Evolutionary conservation across 495 filamentous ascomycete genomes (phyloP).

Genomic region (Annulohypoxylon maeteangense): DNA sequence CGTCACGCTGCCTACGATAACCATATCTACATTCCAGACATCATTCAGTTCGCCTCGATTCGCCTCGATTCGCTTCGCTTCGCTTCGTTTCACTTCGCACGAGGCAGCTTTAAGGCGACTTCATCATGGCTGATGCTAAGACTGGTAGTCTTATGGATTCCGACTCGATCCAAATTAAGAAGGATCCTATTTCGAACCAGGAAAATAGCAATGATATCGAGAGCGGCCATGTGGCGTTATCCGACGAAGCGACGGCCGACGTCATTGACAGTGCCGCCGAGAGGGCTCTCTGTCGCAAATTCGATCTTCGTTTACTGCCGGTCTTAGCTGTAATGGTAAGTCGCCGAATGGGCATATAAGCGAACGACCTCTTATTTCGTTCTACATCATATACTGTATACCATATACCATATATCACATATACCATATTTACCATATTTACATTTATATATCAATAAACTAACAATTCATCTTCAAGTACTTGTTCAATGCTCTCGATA

Average conservation of each 20-base stretch:
- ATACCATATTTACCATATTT: too few species aligned
- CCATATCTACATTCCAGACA: conserved; percentile 1
- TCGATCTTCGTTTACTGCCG: conserved; percentile 70
- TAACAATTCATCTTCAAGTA: conserved; percentile 46
- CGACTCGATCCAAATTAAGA: conserved; percentile 18
- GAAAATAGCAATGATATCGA: conserved; percentile 39
- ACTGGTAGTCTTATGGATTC: conserved; percentile 14
- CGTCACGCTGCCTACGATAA: neutral
- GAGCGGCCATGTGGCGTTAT: conserved; percentile 26
- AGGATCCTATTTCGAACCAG: conserved; percentile 5
- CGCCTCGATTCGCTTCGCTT: too few species aligned
- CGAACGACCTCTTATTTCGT: neutral
- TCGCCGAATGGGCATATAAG: neutral
- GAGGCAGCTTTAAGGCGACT: neutral
- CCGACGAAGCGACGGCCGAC: conserved; percentile 24
- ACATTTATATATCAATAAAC: too few species aligned
- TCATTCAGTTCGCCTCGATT: neutral
- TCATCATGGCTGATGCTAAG: conserved; percentile 16
- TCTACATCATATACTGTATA: too few species aligned
- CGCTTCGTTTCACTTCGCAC: too few species aligned
- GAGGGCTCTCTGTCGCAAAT: conserved; percentile 70
- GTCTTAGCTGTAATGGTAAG: conserved; percentile 71
- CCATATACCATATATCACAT: too few species aligned
- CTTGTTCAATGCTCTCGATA: conserved; percentile 73
- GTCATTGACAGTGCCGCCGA: conserved; percentile 61